Conservation (phyloP, 192 early-diverging fungal species). For the Paraglomus brasilianum region DNA sequence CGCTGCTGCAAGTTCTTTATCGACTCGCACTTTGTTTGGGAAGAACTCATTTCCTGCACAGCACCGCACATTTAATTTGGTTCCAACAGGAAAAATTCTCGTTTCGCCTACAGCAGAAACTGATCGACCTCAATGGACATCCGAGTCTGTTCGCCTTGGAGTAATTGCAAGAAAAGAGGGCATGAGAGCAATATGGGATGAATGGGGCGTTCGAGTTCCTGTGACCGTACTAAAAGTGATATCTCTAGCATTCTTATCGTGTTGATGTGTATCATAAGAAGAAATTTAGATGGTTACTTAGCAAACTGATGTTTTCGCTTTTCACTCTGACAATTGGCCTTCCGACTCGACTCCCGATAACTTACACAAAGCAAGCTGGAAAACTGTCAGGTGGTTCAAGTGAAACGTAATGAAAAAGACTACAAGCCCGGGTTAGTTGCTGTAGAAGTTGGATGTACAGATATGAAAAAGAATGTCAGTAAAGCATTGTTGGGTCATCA, state of each 20-base stretch:
- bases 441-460: slow-evolving; percentile 68
- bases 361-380: slow-evolving; percentile 54
- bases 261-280: neutral
- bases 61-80: too few relatives aligned
- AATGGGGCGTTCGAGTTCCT: slow-evolving; percentile 87
- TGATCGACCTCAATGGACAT: slow-evolving; percentile 4
- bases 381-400: slow-evolving; percentile 65
- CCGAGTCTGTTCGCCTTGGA: slow-evolving; percentile 46
- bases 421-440: slow-evolving; percentile 53
- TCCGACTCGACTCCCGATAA: neutral
- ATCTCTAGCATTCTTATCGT: neutral
- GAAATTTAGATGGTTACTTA: neutral
- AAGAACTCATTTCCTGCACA: too few relatives aligned
- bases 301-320: neutral
- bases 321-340: neutral
- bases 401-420: slow-evolving; percentile 41
- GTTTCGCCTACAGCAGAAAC: too few relatives aligned
- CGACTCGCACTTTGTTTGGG: too few relatives aligned
- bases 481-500: slow-evolving; percentile 79
- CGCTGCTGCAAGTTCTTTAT: too few relatives aligned
- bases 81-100: too few relatives aligned
- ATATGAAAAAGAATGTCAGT: slow-evolving; percentile 59
- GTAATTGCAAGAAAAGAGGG: slow-evolving; percentile 89
- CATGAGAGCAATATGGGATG: slow-evolving; percentile 94
- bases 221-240: slow-evolving; percentile 84